phyloP scores from a whole-genome alignment of 2,329 filamentous ascomycete species.

The Penicillium crustosum region DNA sequence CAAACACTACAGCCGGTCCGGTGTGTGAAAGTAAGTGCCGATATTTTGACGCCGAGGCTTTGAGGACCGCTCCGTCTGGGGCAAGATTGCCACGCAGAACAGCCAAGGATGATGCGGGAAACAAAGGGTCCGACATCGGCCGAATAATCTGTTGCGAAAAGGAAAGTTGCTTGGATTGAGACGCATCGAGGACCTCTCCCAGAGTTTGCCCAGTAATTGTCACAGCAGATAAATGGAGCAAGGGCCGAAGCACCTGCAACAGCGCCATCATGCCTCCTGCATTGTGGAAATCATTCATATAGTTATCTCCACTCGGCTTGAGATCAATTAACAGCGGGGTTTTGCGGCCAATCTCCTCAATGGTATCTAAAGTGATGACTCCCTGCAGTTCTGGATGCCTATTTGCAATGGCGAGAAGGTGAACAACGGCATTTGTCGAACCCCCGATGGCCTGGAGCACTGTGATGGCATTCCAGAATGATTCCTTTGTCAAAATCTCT shows the following conservation, averaged over 20 bases:
- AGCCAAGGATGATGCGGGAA: constrained; percentile 47
- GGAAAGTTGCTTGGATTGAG: constrained; percentile 44
- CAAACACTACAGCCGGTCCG: constrained; percentile 51
- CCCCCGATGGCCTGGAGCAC: constrained; percentile 58
- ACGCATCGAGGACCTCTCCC: constrained; percentile 46
- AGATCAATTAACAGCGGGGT: constrained; percentile 52
- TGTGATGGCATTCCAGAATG: constrained; percentile 54
- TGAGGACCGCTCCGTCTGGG: constrained; percentile 51
- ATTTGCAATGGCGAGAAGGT: constrained; percentile 56
- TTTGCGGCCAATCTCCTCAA: constrained; percentile 51
- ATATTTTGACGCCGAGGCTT: constrained; percentile 53
- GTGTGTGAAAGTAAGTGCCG: constrained; percentile 45
- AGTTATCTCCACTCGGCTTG: constrained; percentile 56
- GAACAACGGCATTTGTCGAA: constrained; percentile 57
- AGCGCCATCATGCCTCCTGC: constrained; percentile 53
- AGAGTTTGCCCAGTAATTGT: constrained; percentile 52
- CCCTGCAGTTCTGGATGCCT: constrained; percentile 51
- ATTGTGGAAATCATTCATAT: constrained; percentile 58
- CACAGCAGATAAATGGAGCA: constrained; percentile 48
- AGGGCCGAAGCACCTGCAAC: constrained; percentile 47
- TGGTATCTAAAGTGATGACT: constrained; percentile 46
- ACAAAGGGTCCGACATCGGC: constrained; percentile 47
- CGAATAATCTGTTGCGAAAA: constrained; percentile 47
- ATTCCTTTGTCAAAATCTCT: constrained; percentile 47
- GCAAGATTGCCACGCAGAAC: constrained; percentile 51